Conservation (phyloP, 78 protist species). For the Planoprotostelium fungivorum region DNA sequence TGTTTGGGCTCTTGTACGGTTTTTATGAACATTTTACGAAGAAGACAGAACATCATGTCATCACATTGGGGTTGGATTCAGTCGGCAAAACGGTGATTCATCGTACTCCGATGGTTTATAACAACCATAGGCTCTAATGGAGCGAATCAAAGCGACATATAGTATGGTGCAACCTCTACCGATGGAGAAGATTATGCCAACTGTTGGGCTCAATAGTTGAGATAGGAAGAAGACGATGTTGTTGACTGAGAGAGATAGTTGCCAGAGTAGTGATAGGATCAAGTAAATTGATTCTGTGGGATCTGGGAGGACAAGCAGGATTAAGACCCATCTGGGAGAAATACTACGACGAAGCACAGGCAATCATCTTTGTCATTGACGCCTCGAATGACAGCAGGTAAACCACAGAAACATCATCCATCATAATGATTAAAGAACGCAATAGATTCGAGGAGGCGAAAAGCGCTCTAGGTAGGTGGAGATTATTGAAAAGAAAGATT, state of each 20-base stretch:
- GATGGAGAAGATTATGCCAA: constrained; percentile 25
- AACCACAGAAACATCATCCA: background rate
- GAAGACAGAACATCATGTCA: constrained; percentile 5
- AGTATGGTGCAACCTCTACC: background rate
- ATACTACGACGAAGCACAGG: constrained; percentile 20
- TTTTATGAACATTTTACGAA: background rate
- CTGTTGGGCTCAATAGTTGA: constrained; percentile 32
- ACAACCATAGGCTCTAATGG: constrained; percentile 4
- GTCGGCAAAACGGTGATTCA: constrained; percentile 27
- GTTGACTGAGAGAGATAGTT: too few species aligned
- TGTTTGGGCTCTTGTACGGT: constrained; percentile 19
- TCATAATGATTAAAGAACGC: too few species aligned
- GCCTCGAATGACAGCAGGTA: background rate
- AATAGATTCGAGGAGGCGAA: background rate
- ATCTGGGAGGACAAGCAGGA: constrained; percentile 19
- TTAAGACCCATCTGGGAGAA: constrained; percentile 29
- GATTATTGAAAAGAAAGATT: too few species aligned
- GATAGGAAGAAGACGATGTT: too few species aligned
- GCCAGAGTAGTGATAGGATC: background rate
- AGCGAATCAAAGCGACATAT: constrained; percentile 5
- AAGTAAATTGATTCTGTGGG: constrained; percentile 29
- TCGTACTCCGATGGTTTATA: too few species aligned
- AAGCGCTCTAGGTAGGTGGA: background rate
- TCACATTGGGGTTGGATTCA: constrained; percentile 31
- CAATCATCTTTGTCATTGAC: constrained; percentile 24